Conservation (phyloP, 2,329 filamentous ascomycete species). For the Escovopsis sp. region DNA sequence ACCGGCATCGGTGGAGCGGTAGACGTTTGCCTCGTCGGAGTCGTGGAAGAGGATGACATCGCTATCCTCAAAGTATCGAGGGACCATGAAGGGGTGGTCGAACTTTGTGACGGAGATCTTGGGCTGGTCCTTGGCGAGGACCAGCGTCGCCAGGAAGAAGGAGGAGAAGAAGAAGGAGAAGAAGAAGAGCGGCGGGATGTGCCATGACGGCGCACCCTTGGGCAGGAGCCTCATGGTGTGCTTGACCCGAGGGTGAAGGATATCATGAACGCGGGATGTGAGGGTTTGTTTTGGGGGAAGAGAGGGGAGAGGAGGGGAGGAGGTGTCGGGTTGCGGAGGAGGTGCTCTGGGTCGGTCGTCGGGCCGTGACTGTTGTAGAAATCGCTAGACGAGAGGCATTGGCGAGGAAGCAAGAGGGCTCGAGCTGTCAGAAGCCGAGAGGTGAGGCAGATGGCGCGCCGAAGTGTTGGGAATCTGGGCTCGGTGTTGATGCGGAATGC, state of each 20-base stretch:
- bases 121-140: constrained; percentile 47
- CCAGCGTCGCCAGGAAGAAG: constrained; percentile 21
- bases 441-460: too few species aligned
- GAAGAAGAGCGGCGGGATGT: constrained; percentile 35
- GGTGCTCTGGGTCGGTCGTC: too few species aligned
- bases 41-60: constrained; percentile 69
- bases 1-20: constrained; percentile 70
- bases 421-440: too few species aligned
- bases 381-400: too few species aligned
- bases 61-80: constrained; percentile 87
- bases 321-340: background rate
- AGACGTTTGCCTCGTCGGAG: constrained; percentile 46
- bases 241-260: constrained; percentile 15
- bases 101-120: constrained; percentile 51
- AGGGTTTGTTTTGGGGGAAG: background rate
- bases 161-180: too few species aligned
- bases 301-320: background rate
- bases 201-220: constrained; percentile 32
- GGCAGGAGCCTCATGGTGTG: constrained; percentile 41
- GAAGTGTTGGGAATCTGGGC: too few species aligned
- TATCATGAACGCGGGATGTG: constrained; percentile 27
- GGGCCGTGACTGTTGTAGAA: too few species aligned
- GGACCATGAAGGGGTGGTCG: constrained; percentile 47
- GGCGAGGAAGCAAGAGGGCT: too few species aligned
- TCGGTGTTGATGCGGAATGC: too few species aligned